phyloP scores from a whole-genome alignment of 148 eudicot genomes.

The Nyssa sinensis region DNA sequence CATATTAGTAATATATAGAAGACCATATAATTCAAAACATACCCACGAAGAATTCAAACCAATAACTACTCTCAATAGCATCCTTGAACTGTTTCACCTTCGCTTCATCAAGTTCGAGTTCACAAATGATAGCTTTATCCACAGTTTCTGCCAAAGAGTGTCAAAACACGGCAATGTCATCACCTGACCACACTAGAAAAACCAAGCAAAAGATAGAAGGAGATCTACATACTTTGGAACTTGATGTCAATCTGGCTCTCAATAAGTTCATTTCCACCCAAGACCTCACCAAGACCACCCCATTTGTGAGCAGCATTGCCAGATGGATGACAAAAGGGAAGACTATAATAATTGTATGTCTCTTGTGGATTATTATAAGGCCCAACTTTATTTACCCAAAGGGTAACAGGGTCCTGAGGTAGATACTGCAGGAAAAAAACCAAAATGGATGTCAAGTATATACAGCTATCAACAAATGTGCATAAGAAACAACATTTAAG shows the following conservation, averaged over 20 bases:
- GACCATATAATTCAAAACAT: conserved; percentile 23
- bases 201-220: conserved; percentile 3
- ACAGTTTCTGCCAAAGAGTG: conserved; percentile 61
- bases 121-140: conserved; percentile 65
- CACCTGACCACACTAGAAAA: conserved; percentile 7
- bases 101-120: conserved; percentile 69
- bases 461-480: background rate
- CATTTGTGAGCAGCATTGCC: conserved; percentile 79
- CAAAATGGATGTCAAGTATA: conserved; percentile 5
- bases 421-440: conserved; percentile 55
- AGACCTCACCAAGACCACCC: conserved; percentile 98
- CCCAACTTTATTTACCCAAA: conserved; percentile 98
- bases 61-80: conserved; percentile 85
- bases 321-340: conserved; percentile 78
- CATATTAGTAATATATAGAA: background rate
- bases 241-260: conserved; percentile 84
- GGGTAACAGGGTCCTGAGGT: conserved; percentile 65
- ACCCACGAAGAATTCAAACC: conserved; percentile 98
- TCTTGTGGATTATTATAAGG: conserved; percentile 98
- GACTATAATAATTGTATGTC: conserved; percentile 90
- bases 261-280: conserved; percentile 96
- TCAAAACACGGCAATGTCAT: background rate
- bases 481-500: background rate
- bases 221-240: conserved; percentile 59
- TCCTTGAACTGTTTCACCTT: conserved; percentile 80